Percentiles rank a stretch among this genome's conserved stretches.
Conservation (phyloP, 2,329 filamentous ascomycete genomes). For the Colletotrichum destructivum region DNA sequence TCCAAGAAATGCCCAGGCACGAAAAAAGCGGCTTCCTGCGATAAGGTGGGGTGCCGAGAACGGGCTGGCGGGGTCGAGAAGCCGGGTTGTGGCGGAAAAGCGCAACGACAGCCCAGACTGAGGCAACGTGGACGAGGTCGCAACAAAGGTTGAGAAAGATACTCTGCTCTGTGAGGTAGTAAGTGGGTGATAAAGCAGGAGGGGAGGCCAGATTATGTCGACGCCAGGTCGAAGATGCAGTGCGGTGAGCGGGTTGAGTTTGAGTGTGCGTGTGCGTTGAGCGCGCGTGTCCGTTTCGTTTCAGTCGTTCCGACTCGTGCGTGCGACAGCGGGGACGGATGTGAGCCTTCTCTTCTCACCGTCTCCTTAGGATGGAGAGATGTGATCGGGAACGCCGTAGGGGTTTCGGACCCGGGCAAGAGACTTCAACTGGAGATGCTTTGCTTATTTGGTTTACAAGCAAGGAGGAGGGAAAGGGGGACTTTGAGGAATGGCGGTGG, state of each 20-base stretch:
- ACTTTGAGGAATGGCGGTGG: background rate
- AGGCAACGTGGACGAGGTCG: background rate
- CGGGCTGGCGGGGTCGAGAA: slow-evolving; percentile 36
- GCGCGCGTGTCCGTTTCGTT: slow-evolving; percentile 24
- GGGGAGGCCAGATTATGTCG: background rate
- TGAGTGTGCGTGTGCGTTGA: slow-evolving; percentile 6
- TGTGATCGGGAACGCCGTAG: background rate
- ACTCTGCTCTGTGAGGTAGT: too few species aligned
- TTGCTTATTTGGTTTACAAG: background rate
- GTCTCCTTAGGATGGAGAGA: background rate
- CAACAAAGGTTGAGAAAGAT: background rate
- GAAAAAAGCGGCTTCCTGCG: slow-evolving; percentile 37
- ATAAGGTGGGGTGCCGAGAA: slow-evolving; percentile 42
- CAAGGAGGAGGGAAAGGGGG: background rate
- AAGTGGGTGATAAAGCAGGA: background rate
- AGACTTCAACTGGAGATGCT: background rate
- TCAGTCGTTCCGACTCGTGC: slow-evolving; percentile 26
- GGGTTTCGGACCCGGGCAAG: background rate
- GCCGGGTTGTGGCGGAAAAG: slow-evolving; percentile 13
- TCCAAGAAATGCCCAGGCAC: slow-evolving; percentile 30
- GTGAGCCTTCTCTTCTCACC: background rate
- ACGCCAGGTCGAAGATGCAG: slow-evolving; percentile 13
- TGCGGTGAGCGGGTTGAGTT: slow-evolving; percentile 12
- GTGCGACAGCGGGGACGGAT: slow-evolving; percentile 2
- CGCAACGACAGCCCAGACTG: slow-evolving; percentile 1